Evolutionary conservation across 768 basidiomycete genomes (phyloP).

Genomic region (Leccinellum luteum): DNA sequence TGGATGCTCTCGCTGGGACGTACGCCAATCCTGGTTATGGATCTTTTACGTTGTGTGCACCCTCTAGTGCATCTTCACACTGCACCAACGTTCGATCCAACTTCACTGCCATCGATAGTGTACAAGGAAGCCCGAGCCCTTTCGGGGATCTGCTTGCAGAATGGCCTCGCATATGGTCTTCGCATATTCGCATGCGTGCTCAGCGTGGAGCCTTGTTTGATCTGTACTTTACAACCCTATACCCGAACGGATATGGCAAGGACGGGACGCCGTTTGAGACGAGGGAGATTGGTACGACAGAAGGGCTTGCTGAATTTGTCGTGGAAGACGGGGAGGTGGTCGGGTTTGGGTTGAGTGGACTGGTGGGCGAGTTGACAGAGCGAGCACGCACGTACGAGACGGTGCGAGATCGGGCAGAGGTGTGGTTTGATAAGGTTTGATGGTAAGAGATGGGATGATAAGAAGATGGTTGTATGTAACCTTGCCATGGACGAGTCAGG

Average conservation of each 20-base stretch:
- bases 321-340: slow-evolving; percentile 26
- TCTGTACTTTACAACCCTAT: slow-evolving; percentile 26
- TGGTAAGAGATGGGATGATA: background rate
- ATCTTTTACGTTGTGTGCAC: slow-evolving; percentile 36
- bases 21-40: slow-evolving; percentile 40
- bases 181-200: slow-evolving; percentile 35
- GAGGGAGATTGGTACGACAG: background rate
- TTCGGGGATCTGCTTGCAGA: slow-evolving; percentile 27
- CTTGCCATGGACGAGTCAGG: too few relatives aligned
- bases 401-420: slow-evolving; percentile 29
- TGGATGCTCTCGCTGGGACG: slow-evolving; percentile 34
- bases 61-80: slow-evolving; percentile 19
- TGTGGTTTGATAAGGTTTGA: slow-evolving; percentile 30
- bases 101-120: slow-evolving; percentile 27
- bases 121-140: background rate
- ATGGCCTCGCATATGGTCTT: slow-evolving; percentile 36
- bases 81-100: slow-evolving; percentile 26
- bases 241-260: slow-evolving; percentile 38
- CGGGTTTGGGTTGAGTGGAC: slow-evolving; percentile 28
- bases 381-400: slow-evolving; percentile 16
- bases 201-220: slow-evolving; percentile 20
- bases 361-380: slow-evolving; percentile 17
- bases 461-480: background rate
- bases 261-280: slow-evolving; percentile 35
- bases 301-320: slow-evolving; percentile 21